A percentile compares a stretch with the other conserved stretches of the same genome.
These are phyloP conservation scores for Prunus mume DNA, from an alignment of 306 rosid genomes.

Conservation along the genomic window DNA sequence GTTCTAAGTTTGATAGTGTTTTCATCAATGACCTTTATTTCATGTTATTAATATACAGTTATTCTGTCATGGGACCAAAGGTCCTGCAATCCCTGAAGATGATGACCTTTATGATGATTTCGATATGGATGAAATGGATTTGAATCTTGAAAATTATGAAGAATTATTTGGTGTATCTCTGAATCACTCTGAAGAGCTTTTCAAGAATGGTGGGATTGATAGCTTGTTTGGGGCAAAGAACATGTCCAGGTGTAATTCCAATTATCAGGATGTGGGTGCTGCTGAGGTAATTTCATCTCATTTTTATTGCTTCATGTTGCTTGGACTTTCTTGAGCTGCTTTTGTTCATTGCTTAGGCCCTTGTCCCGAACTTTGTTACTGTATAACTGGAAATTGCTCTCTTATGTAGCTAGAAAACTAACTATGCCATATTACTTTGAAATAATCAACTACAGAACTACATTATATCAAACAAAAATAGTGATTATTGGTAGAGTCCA, in stretches of 20 bases:
- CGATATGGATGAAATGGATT: constrained; percentile 81
- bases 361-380: too few species aligned
- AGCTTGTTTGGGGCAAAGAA: constrained; percentile 75
- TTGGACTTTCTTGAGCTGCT: constrained; percentile 9
- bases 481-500: background rate
- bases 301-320: background rate
- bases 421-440: background rate
- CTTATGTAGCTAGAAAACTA: background rate
- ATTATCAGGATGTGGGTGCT: constrained; percentile 57
- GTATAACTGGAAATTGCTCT: too few species aligned
- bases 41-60: constrained; percentile 50
- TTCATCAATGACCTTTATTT: constrained; percentile 31
- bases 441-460: background rate
- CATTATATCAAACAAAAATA: too few species aligned
- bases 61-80: constrained; percentile 46
- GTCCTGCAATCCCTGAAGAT: constrained; percentile 45
- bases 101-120: constrained; percentile 61
- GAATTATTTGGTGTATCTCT: constrained; percentile 85
- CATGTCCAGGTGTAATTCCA: constrained; percentile 61
- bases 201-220: constrained; percentile 88
- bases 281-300: constrained; percentile 64
- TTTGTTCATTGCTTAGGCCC: background rate
- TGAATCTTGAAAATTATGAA: constrained; percentile 78
- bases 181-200: constrained; percentile 77
- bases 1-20: constrained; percentile 16